Percentiles rank a stretch among this genome's conserved stretches.
These are phyloP conservation scores for Penicilliopsis zonata DNA, from an alignment of 495 filamentous ascomycete species.

Conservation along the genomic window DNA sequence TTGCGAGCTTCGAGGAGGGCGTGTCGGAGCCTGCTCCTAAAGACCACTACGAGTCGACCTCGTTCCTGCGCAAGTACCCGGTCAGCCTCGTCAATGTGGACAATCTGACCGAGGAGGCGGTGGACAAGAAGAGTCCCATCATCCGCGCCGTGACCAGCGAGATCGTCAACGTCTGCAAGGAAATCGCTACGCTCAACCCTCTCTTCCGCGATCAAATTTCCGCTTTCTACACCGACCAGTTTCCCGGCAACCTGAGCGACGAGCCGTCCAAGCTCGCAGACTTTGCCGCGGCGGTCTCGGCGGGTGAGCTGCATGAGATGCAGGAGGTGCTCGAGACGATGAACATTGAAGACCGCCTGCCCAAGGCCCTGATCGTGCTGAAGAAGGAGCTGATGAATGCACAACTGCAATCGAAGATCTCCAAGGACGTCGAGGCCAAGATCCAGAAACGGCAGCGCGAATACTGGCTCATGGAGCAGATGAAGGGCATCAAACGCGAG, in stretches of 20 bases:
- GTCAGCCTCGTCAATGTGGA: constrained; percentile 92
- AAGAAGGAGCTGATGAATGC: constrained; percentile 99
- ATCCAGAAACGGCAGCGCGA: constrained; percentile 97
- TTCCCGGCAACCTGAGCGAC: constrained; percentile 83
- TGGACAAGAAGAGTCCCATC: constrained; percentile 75
- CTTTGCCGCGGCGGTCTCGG: constrained; percentile 90
- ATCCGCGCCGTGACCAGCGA: constrained; percentile 90
- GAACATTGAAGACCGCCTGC: constrained; percentile 79
- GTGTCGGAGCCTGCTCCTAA: constrained; percentile 28
- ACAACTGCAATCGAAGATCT: constrained; percentile 92
- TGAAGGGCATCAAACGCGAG: constrained; percentile 97
- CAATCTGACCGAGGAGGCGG: constrained; percentile 76
- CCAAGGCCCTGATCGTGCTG: constrained; percentile 78
- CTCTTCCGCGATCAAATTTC: constrained; percentile 98
- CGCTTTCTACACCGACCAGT: constrained; percentile 90
- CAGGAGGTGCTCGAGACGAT: constrained; percentile 87
- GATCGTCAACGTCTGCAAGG: constrained; percentile 96
- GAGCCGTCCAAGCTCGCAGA: constrained; percentile 93
- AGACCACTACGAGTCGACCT: constrained; percentile 70
- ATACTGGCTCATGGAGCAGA: constrained; percentile 98
- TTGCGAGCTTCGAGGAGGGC: constrained; percentile 91
- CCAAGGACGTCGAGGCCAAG: constrained; percentile 94
- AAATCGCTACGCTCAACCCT: constrained; percentile 83
- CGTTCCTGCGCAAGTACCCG: constrained; percentile 80
- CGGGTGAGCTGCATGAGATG: constrained; percentile 79